Percentiles rank a stretch among this genome's conserved stretches.
These are phyloP conservation scores for Metschnikowia reukaufii DNA, from an alignment of 805 yeast genomes.

Conservation along the genomic window DNA sequence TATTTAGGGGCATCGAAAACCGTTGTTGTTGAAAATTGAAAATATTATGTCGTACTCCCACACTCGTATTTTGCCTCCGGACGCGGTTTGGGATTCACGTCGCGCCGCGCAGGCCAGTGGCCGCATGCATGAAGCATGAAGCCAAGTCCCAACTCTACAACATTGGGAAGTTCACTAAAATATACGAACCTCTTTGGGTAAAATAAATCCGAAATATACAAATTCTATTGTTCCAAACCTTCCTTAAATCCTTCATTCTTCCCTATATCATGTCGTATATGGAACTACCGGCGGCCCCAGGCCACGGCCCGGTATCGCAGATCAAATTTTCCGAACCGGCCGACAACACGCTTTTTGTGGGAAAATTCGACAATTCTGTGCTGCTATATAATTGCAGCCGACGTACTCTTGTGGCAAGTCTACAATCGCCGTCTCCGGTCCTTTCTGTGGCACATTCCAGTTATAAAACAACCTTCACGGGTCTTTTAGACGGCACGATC, in stretches of 20 bases:
- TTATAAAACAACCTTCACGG: constrained; percentile 40
- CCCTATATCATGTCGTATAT: constrained; percentile 10
- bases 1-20: too few relatives aligned
- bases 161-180: too few relatives aligned
- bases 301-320: constrained; percentile 8
- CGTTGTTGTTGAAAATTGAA: background rate
- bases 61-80: background rate
- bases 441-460: constrained; percentile 31
- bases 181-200: background rate
- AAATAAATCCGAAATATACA: background rate
- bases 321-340: constrained; percentile 11
- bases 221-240: too few relatives aligned
- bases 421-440: constrained; percentile 21
- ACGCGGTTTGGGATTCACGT: background rate
- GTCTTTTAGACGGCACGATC: constrained; percentile 57
- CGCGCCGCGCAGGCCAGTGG: background rate
- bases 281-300: constrained; percentile 13
- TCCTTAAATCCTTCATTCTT: too few relatives aligned
- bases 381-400: constrained; percentile 13
- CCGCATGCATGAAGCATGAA: background rate
- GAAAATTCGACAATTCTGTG: constrained; percentile 12
- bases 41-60: too few relatives aligned
- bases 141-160: too few relatives aligned
- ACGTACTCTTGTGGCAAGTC: constrained; percentile 5
- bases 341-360: constrained; percentile 15